A percentile compares a stretch with the other conserved stretches of the same genome.
Evolutionary conservation across 352 stramenopile genomes (phyloP).

Genomic region (Globisporangium perplexum): DNA sequence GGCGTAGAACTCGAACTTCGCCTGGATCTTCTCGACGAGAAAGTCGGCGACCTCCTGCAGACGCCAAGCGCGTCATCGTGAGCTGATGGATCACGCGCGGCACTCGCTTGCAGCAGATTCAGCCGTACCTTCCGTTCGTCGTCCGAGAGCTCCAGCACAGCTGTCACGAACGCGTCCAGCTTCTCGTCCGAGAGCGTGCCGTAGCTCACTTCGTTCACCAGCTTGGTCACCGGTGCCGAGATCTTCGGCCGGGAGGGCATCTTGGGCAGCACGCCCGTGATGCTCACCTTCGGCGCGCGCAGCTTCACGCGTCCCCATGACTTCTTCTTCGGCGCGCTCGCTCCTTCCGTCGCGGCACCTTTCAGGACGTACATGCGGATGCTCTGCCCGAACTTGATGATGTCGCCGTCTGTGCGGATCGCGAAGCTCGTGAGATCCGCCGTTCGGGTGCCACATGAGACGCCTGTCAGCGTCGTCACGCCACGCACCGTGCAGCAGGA

Average conservation of each 20-base stretch:
- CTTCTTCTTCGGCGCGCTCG: conserved; percentile 74
- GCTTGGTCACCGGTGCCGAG: conserved; percentile 52
- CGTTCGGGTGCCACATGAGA: too few relatives aligned
- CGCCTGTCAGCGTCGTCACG: not conserved
- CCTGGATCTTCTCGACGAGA: conserved; percentile 80
- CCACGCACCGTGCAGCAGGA: conserved; percentile 60
- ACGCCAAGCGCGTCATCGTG: not conserved
- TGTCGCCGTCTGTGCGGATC: conserved; percentile 54
- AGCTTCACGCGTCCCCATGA: conserved; percentile 74
- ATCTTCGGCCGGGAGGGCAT: conserved; percentile 51
- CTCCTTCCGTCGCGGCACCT: conserved; percentile 49
- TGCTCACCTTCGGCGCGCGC: conserved; percentile 62
- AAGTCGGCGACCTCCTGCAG: conserved; percentile 66
- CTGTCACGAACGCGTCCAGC: conserved; percentile 55
- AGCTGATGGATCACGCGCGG: not conserved
- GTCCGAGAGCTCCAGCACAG: conserved; percentile 58
- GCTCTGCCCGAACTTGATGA: conserved; percentile 86
- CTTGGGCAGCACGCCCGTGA: conserved; percentile 69
- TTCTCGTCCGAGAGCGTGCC: conserved; percentile 70
- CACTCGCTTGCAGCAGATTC: not conserved
- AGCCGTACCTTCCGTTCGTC: conserved; percentile 58
- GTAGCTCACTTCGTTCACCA: conserved; percentile 84
- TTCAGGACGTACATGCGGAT: conserved; percentile 83
- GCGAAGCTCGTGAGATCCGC: not conserved
- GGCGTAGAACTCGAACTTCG: conserved; percentile 81